Evolutionary conservation across 75 land plant genomes (phyloP), one percentile per base, ranked within the genome.

Genomic region (Pinus taeda): DNA sequence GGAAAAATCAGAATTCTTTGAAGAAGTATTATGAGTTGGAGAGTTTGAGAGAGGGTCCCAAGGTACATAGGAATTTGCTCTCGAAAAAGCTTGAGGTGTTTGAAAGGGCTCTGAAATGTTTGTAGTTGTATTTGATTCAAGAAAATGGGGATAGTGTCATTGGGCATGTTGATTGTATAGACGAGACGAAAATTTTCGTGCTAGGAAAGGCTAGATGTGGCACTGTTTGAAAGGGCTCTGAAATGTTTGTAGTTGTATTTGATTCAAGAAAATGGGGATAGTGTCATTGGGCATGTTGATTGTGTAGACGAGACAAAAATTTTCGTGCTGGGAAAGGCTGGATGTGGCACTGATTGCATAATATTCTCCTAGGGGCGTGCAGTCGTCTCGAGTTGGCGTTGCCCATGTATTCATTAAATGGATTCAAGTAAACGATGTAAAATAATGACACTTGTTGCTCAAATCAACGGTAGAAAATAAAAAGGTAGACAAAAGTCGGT

Each of bases 211-310:
- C 37, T 36, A 36, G 37, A 36, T n/a, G n/a, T n/a, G n/a, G n/a
- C n/a, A n/a, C n/a, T 90, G 57, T 92, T 87, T 70, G 59, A 71
- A 78, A 71, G 73, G 53, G 90, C 81, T 15, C 66, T 92, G 85
- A 18, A n/a, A 0, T 81, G 83, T 22, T 57, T 90, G 12, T 22
- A 81, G 57, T 15, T 21, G 69, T 20, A 57, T 61, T 29, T 93
- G 30, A 57, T 13, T 57, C 11, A 8, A 21, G 70, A 53, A 0
- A 39, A 66, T 4, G 18, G 29, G 36, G 49, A 49, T 4, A 45
- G 14, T 15, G 74, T 64, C 29, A 9, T 33, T 45, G 57, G 17
- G 49, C 5, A 77, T 11, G 6, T 59, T 8, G 3, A 20, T 59
- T 22, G 13, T 30, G 42, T 3, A 0, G 64, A 67, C 1, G 75